Percentiles rank a stretch among this genome's conserved stretches.
phyloP scores from a whole-genome alignment of 192 early-diverging fungal species.

The Backusella parvicylindrica region DNA sequence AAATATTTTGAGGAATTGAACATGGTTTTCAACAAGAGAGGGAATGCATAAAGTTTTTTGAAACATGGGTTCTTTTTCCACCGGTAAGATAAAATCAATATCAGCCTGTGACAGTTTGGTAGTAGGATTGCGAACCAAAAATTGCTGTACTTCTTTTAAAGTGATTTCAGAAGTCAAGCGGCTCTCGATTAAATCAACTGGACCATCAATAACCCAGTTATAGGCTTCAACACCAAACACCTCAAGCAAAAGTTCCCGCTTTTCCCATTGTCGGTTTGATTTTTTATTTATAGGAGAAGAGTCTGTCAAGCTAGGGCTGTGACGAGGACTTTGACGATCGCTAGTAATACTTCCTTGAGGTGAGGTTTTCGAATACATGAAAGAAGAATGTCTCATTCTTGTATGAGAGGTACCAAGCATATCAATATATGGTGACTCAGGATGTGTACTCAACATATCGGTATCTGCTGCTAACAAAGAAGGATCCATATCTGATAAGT shows the following conservation, averaged over 20 bases:
- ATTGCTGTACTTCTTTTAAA: conserved; percentile 57
- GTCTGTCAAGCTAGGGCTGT: conserved; percentile 4
- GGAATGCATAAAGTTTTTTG: conserved; percentile 49
- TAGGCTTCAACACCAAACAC: conserved; percentile 70
- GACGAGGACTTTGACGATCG: not conserved
- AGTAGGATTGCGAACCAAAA: conserved; percentile 65
- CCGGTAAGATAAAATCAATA: conserved; percentile 75
- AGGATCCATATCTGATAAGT: not conserved
- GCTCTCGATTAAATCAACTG: conserved; percentile 61
- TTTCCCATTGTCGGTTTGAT: conserved; percentile 23
- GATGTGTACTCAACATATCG: not conserved
- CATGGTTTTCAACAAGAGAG: conserved; percentile 47
- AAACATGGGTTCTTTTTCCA: conserved; percentile 42
- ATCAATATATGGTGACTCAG: conserved; percentile 22
- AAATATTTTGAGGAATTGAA: conserved; percentile 60
- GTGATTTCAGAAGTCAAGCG: conserved; percentile 60
- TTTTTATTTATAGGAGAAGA: not conserved
- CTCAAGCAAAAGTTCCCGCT: conserved; percentile 57
- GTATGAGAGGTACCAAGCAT: not conserved
- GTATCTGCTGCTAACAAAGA: not conserved
- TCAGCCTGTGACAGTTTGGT: conserved; percentile 66
- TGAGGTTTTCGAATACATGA: conserved; percentile 1
- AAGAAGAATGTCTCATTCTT: not conserved
- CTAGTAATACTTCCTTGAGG: conserved; percentile 26
- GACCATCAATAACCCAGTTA: conserved; percentile 53